Evolutionary conservation across 768 basidiomycete genomes (phyloP).

Genomic region (Mycena chlorophos): DNA sequence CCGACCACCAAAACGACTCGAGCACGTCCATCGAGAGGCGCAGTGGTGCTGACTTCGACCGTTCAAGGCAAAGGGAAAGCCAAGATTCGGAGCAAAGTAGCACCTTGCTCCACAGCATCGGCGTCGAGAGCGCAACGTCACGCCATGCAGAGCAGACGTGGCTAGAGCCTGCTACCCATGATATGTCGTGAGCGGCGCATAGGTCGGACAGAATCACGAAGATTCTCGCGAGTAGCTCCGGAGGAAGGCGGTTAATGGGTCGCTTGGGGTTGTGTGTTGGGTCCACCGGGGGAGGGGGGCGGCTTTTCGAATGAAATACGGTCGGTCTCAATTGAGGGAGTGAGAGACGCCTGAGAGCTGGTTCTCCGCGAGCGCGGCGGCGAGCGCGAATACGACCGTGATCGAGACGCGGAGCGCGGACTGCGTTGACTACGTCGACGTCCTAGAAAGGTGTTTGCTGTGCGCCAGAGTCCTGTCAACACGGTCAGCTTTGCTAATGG

Average conservation of each 20-base stretch:
- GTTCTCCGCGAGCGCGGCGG: too few species aligned
- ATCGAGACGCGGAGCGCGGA: too few species aligned
- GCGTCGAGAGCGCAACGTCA: conserved; percentile 5
- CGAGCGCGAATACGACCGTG: too few species aligned
- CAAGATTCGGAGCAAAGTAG: conserved; percentile 4
- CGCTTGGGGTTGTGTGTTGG: conserved; percentile 7
- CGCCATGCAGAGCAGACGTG: conserved; percentile 15
- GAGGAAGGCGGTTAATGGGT: conserved; percentile 7
- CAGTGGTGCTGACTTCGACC: conserved; percentile 12
- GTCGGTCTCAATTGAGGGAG: too few species aligned
- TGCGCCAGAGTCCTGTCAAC: too few species aligned
- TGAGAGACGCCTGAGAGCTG: too few species aligned
- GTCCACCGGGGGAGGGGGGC: conserved; percentile 4
- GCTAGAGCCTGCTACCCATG: conserved; percentile 12
- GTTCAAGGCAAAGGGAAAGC: conserved; percentile 6
- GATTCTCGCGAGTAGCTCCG: conserved; percentile 12
- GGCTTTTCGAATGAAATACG: conserved; percentile 4
- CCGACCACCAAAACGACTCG: too few species aligned
- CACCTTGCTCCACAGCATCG: conserved; percentile 11
- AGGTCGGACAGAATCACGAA: conserved; percentile 11
- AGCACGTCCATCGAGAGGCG: conserved; percentile 3
- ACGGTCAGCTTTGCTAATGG: too few species aligned
- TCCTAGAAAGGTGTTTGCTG: too few species aligned
- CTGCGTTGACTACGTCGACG: too few species aligned
- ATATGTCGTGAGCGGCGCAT: background rate